Conservation (phyloP, 2,329 filamentous ascomycete species). For the Colletotrichum truncatum region DNA sequence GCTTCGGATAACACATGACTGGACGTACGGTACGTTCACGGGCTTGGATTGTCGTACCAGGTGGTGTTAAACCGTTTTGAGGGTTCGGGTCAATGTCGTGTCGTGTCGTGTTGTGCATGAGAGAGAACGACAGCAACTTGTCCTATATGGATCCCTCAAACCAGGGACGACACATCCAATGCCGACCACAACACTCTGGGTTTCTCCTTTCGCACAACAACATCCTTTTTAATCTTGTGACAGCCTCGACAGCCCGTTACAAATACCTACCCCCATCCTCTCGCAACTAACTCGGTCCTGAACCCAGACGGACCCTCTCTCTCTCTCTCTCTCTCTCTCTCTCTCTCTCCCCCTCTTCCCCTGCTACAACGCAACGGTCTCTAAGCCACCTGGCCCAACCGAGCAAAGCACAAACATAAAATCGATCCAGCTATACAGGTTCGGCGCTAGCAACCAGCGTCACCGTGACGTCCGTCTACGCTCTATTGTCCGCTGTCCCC, state of each 20-base stretch:
- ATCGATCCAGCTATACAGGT: neutral
- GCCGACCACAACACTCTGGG: slow-evolving; percentile 21
- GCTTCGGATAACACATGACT: neutral
- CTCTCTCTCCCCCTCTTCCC: neutral
- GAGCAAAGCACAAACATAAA: neutral
- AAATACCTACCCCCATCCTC: slow-evolving; percentile 22
- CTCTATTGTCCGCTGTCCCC: neutral
- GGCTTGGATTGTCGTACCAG: neutral
- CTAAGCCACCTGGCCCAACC: neutral
- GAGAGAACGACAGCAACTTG: slow-evolving; percentile 11
- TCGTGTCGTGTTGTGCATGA: slow-evolving; percentile 21
- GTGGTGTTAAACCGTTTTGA: slow-evolving; percentile 1
- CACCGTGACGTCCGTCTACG: neutral
- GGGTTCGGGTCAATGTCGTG: neutral
- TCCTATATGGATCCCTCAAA: slow-evolving; percentile 23
- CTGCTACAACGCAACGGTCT: neutral
- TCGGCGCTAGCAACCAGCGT: neutral
- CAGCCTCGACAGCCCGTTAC: slow-evolving; percentile 21
- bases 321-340: too few relatives aligned
- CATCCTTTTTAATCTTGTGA: slow-evolving; percentile 24
- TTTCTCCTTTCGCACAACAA: neutral
- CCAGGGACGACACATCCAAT: slow-evolving; percentile 24
- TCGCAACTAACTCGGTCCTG: neutral
- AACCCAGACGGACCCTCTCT: neutral
- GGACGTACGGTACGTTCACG: neutral